A percentile compares a stretch with the other conserved stretches of the same genome.
Conservation (phyloP, 164 flowering plant genomes). For the Stephania japonica region DNA sequence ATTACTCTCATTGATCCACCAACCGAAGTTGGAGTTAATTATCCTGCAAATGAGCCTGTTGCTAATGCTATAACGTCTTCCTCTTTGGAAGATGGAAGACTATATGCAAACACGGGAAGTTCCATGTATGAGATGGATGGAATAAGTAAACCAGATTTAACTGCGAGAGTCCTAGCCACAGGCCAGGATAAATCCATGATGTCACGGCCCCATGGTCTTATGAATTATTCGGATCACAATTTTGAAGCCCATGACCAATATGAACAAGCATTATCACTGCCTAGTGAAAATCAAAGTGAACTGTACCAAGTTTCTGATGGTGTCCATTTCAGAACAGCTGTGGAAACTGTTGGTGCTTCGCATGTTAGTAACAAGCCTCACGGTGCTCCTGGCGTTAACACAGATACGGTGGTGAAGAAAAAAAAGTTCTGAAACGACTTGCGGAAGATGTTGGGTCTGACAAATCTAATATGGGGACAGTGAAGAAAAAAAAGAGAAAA, state of each 20-base stretch:
- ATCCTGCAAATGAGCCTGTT: not conserved
- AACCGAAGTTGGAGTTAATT: not conserved
- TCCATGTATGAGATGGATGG: constrained; percentile 7
- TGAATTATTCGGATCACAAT: no score
- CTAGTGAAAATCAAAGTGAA: no score
- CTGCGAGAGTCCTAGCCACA: no score
- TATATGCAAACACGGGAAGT: constrained; percentile 15
- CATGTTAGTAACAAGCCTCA: constrained; percentile 17
- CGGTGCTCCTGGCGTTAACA: constrained; percentile 12
- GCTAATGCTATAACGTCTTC: not conserved
- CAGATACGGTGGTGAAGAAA: constrained; percentile 32
- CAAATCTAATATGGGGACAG: constrained; percentile 27
- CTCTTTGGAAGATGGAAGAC: constrained; percentile 13
- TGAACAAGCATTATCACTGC: no score
- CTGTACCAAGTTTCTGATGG: no score
- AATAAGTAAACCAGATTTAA: not conserved
- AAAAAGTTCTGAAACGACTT: constrained; percentile 44
- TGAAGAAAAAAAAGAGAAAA: constrained; percentile 53
- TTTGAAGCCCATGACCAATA: no score
- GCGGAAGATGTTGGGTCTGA: constrained; percentile 32
- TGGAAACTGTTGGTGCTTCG: constrained; percentile 7
- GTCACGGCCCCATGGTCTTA: no score
- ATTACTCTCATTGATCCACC: not conserved
- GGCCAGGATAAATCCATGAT: no score
- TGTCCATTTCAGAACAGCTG: not conserved